Conservation (phyloP, 345 rosid species). For the Eucalyptus regnans region DNA sequence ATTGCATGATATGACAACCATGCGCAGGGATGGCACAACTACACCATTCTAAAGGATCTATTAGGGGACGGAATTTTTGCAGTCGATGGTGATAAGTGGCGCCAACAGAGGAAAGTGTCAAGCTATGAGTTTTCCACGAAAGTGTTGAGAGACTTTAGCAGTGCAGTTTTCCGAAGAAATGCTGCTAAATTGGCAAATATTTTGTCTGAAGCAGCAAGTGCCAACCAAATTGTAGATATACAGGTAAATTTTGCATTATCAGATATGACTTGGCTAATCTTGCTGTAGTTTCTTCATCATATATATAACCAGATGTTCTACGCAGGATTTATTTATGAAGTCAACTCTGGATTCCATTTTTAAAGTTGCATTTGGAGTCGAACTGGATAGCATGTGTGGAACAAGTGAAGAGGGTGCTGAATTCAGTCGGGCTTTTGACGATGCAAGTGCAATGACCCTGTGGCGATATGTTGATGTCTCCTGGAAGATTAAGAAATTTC, state of each 20-base stretch:
- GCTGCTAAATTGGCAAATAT: slow-evolving; percentile 19
- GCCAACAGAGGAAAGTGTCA: slow-evolving; percentile 38
- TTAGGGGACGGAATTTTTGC: slow-evolving; percentile 40
- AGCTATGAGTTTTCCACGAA: slow-evolving; percentile 38
- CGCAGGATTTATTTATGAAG: slow-evolving; percentile 51
- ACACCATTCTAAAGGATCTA: slow-evolving; percentile 22
- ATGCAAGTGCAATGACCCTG: slow-evolving; percentile 37
- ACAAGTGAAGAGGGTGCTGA: slow-evolving; percentile 22
- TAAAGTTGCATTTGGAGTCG: slow-evolving; percentile 50
- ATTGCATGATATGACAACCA: background rate
- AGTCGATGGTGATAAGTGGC: slow-evolving; percentile 46
- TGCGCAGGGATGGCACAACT: slow-evolving; percentile 26
- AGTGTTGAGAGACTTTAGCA: slow-evolving; percentile 34
- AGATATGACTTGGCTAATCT: background rate
- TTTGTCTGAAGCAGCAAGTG: slow-evolving; percentile 16
- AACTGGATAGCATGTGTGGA: slow-evolving; percentile 43
- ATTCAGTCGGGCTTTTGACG: slow-evolving; percentile 45
- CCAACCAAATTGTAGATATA: slow-evolving; percentile 11
- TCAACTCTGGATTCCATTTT: slow-evolving; percentile 53
- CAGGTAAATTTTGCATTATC: slow-evolving; percentile 10
- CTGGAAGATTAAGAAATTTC: slow-evolving; percentile 42
- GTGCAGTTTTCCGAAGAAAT: slow-evolving; percentile 18
- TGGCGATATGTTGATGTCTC: slow-evolving; percentile 41
- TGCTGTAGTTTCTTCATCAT: background rate
- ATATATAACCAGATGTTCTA: background rate